Evolutionary conservation across 495 filamentous ascomycete species (phyloP), one percentile per base, ranked within the genome.

Genomic region (Xylaria telfairii): DNA sequence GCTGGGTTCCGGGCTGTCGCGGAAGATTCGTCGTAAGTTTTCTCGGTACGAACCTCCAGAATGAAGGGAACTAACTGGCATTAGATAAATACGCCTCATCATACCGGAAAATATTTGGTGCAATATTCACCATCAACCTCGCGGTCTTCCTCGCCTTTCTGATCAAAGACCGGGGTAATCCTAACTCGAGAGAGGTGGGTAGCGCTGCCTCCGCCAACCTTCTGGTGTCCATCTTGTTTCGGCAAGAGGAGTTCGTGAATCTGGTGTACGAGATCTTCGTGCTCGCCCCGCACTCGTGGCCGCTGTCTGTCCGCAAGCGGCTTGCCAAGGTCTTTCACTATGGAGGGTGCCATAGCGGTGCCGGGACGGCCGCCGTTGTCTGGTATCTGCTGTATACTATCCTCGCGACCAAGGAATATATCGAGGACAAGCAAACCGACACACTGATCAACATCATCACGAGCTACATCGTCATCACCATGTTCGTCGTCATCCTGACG

Each of bases 241-340:
- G 92, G 5, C 91, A 93, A 74, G 92, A 93, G 69, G 85, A 92
- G 62, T 84, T 93, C 19, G 87, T 96, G 74, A 96, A 96, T 78
- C 73, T 85, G 24, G 85, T 93, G 37, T 95, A 92, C 75, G 79
- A 81, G 65, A 72, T 90, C 37, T 90, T 88, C 68, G 91, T 78
- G 64, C 73, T 76, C 24, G 79, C 82, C 67, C 90, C 92, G 0
- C 82, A 84, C 59, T 87, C 83, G 5, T 85, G 87, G 39, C 92
- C 92, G 0, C 81, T 93, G 44, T 80, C 83, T 46, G 79, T 92
- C 53, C 90, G 92, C 39, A 85, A 84, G 0, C 80, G 89, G n/a
- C 85, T 87, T 0, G 90, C 92, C 37, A 93, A 93, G 73, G 84
- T 93, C 4, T 94, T 93, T 76, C 89, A 92, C 49, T 91, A 91